Evolutionary conservation across 257 asterid genomes (phyloP), one percentile per base, ranked within the genome.

Genomic region (Solanum ossicruentum): DNA sequence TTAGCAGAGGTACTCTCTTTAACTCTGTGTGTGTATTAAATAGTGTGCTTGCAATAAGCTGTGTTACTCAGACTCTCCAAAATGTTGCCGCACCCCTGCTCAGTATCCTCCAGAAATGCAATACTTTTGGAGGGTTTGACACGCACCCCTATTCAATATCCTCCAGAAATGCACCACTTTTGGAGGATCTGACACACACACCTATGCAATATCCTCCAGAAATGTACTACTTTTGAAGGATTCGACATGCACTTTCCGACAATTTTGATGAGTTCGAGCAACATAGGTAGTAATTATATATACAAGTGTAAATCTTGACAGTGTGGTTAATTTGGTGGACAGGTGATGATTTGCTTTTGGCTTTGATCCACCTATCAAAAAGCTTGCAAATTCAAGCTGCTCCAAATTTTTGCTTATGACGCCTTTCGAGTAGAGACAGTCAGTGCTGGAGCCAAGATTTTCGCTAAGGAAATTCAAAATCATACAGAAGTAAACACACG

Each of bases 1-100:
- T 92, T 92, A 56, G 20, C 69, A 4, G 97, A 92, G 94, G 95
- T 92, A 87, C 82, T 66, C 28, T 23, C 82, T 52, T 51, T 77
- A 51, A 77, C 61, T 49, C 21, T 49, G 12, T 51, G 11, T 21
- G 7, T 21, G 16, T n/a, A 58, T 10, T 20, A 58, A 58, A 47
- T 75, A 21, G 15, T 77, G n/a, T 77, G 45, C 47, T 77, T 52
- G 2, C 6, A 1, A 7, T 15, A 66, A 28, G n/a, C 21, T 0
- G 28, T 66, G 21, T 28, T 66, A n/a, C 11, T 66, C 45, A 2
- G 18, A 63, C 70, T 23, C 39, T 63, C 73, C n/a, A 28, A 28
- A 66, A 13, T 66, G 73, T 28, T 66, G 10, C 8, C n/a, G 12
- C 73, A 66, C 21, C n/a, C 43, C n/a, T 28, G 11, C 12, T 66